Evolutionary conservation across 768 basidiomycete species (phyloP).

Genomic region (Fomitopsis pulvina): DNA sequence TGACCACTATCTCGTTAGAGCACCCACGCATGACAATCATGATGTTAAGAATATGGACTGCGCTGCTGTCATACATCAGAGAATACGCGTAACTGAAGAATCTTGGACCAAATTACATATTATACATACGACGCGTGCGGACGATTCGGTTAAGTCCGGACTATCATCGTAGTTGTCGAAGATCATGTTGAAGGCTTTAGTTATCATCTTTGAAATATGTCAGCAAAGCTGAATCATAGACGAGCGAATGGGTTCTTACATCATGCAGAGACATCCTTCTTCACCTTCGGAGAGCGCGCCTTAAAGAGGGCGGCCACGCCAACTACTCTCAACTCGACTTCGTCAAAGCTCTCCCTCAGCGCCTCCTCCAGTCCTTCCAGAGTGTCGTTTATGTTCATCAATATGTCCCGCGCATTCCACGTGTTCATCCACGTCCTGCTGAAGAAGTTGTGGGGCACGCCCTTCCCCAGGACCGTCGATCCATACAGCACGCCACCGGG

Average conservation of each 20-base stretch:
- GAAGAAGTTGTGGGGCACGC: conserved; percentile 9
- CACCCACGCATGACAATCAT: too few relatives aligned
- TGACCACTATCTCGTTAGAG: too few relatives aligned
- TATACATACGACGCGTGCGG: too few relatives aligned
- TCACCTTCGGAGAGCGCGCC: conserved; percentile 3
- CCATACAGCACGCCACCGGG: conserved; percentile 12
- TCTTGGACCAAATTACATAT: too few relatives aligned
- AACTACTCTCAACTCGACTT: conserved; percentile 10
- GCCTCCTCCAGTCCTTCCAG: conserved; percentile 6
- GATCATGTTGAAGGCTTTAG: too few relatives aligned
- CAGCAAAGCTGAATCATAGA: not conserved
- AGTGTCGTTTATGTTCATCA: conserved; percentile 8
- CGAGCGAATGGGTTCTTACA: too few relatives aligned
- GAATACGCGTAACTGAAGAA: not conserved
- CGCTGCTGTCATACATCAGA: not conserved
- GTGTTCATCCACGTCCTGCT: conserved; percentile 1
- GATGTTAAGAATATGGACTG: too few relatives aligned
- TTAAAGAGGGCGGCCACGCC: conserved; percentile 12
- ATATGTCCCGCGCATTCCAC: conserved; percentile 12
- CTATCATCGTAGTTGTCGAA: too few relatives aligned
- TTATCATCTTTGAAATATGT: not conserved
- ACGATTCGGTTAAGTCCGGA: too few relatives aligned
- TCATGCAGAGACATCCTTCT: too few relatives aligned
- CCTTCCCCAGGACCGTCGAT: conserved; percentile 12
- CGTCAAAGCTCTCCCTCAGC: conserved; percentile 9